Conservation (phyloP, 177 flowering plant species). For the Vitis hybrid region DNA sequence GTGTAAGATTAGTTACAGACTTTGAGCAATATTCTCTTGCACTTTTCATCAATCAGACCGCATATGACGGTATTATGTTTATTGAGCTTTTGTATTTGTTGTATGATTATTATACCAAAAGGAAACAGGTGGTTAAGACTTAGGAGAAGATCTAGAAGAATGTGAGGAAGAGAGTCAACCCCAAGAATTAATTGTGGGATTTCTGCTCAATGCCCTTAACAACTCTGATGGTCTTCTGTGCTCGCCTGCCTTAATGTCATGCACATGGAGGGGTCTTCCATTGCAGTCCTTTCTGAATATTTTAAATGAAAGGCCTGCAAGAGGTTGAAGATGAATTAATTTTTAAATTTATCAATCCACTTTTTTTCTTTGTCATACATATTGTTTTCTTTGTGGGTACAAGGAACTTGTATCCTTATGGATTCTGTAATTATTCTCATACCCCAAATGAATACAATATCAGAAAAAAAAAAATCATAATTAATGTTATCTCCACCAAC, state of each 20-base stretch:
- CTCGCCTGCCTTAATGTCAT: conserved; percentile 26
- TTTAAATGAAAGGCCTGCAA: conserved; percentile 26
- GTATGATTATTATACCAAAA: too few species aligned
- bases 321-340: conserved; percentile 15
- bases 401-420: conserved; percentile 8
- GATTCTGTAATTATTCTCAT: conserved; percentile 11
- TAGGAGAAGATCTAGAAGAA: neutral
- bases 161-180: conserved; percentile 13
- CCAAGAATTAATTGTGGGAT: conserved; percentile 2
- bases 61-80: neutral
- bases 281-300: conserved; percentile 23
- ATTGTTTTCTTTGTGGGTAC: conserved; percentile 1
- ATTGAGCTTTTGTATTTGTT: too few species aligned
- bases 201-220: conserved; percentile 10
- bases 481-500: too few species aligned
- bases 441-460: neutral
- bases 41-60: neutral
- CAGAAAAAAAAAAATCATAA: too few species aligned
- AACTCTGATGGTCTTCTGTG: conserved; percentile 5
- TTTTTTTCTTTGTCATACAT: neutral
- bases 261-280: conserved; percentile 43
- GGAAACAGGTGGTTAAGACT: neutral
- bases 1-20: too few species aligned
- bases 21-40: neutral
- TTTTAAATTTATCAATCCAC: conserved; percentile 20